Evolutionary conservation across 2,329 filamentous ascomycete genomes (phyloP).

Genomic region (Fusarium sp.): DNA sequence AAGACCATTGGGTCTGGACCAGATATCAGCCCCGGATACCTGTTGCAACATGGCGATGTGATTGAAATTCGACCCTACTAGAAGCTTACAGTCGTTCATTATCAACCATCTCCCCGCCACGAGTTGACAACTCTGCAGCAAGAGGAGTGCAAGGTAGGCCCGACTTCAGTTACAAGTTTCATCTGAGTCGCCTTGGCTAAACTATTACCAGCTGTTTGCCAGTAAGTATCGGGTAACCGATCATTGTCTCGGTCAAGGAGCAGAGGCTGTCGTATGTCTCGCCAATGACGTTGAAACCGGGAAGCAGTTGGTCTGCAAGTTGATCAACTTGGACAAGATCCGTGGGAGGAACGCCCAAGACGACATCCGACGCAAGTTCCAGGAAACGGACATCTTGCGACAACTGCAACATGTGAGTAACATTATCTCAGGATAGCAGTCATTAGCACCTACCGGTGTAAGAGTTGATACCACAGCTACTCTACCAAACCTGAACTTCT

Average conservation of each 20-base stretch:
- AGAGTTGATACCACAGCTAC: neutral
- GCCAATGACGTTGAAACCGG: slow-evolving; percentile 60
- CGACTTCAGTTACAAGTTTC: too few relatives aligned
- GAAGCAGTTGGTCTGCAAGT: slow-evolving; percentile 75
- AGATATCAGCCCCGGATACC: slow-evolving; percentile 55
- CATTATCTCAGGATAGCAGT: neutral
- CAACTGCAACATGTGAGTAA: slow-evolving; percentile 64
- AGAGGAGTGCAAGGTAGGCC: slow-evolving; percentile 49
- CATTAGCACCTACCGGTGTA: neutral
- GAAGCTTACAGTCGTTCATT: slow-evolving; percentile 52
- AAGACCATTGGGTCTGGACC: slow-evolving; percentile 55
- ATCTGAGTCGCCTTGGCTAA: neutral
- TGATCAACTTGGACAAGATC: slow-evolving; percentile 62
- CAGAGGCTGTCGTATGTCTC: slow-evolving; percentile 53
- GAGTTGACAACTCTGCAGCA: slow-evolving; percentile 48
- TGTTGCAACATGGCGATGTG: slow-evolving; percentile 63
- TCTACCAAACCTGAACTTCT: neutral
- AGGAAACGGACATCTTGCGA: slow-evolving; percentile 65
- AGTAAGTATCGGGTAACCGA: slow-evolving; percentile 50
- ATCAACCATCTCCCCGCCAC: slow-evolving; percentile 37
- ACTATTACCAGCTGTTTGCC: slow-evolving; percentile 47
- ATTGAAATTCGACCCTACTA: slow-evolving; percentile 57
- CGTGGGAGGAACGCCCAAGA: slow-evolving; percentile 42
- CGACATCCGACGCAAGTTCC: slow-evolving; percentile 53
- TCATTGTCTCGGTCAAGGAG: slow-evolving; percentile 53